Evolutionary conservation across 192 early-diverging fungal genomes (phyloP).

Genomic region (Backusella liffmaniae): DNA sequence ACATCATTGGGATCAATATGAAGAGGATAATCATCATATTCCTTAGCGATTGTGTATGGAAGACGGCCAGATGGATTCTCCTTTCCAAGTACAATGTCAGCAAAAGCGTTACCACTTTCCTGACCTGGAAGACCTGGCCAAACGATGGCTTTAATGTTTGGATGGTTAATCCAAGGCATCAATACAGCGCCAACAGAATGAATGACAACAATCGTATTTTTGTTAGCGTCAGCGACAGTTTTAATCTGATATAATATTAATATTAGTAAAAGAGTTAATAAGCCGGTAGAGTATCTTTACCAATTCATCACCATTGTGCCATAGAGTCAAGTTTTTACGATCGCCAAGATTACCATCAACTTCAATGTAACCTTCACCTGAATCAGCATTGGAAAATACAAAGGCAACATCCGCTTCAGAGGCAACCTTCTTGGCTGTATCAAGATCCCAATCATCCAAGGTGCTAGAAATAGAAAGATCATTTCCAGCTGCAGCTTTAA

Average conservation of each 20-base stretch:
- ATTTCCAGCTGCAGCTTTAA: conserved; percentile 17
- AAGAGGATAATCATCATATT: conserved; percentile 39
- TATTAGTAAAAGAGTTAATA: background rate
- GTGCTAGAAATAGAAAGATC: conserved; percentile 10
- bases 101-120: conserved; percentile 62
- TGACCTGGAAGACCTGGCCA: conserved; percentile 58
- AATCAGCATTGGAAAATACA: conserved; percentile 38
- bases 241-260: conserved; percentile 13
- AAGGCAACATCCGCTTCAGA: conserved; percentile 44
- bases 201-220: conserved; percentile 44
- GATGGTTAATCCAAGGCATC: conserved; percentile 59
- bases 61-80: conserved; percentile 58
- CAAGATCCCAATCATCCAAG: conserved; percentile 14
- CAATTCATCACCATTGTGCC: conserved; percentile 56
- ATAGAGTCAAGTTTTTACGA: conserved; percentile 54
- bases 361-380: conserved; percentile 31
- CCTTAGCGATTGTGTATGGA: conserved; percentile 59
- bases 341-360: conserved; percentile 59
- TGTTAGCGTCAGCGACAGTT: conserved; percentile 40
- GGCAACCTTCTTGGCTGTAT: conserved; percentile 21
- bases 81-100: conserved; percentile 64
- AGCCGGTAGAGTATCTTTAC: conserved; percentile 11
- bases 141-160: conserved; percentile 53
- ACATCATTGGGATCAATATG: background rate
- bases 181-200: conserved; percentile 52